Evolutionary conservation across 2,329 filamentous ascomycete genomes (phyloP).

Genomic region (Fusarium incarnatum): DNA sequence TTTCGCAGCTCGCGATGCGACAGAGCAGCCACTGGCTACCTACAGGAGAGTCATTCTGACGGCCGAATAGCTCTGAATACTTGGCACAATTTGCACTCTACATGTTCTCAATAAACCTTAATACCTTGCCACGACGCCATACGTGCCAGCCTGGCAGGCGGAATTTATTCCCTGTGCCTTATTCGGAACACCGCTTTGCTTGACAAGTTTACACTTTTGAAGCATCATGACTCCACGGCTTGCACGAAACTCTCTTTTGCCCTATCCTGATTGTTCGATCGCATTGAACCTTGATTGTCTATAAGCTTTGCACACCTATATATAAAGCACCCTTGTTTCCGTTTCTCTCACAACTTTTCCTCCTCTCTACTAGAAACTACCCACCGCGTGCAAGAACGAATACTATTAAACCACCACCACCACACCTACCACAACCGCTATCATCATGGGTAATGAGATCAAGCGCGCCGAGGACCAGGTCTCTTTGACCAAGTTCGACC

Average conservation of each 20-base stretch:
- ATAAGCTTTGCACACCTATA: too few species aligned
- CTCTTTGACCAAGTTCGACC: not conserved
- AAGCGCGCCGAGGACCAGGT: not conserved
- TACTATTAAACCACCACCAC: too few species aligned
- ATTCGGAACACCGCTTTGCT: not conserved
- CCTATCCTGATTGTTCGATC: accelerated
- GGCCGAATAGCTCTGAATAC: not conserved
- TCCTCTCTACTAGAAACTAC: too few species aligned
- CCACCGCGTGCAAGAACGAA: too few species aligned
- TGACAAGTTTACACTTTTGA: not conserved
- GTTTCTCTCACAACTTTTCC: too few species aligned
- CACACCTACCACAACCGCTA: too few species aligned
- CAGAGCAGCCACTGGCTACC: not conserved
- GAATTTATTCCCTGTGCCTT: not conserved
- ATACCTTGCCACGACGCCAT: accelerated
- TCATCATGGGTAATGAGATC: not conserved
- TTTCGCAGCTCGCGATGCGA: not conserved
- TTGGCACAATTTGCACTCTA: accelerated
- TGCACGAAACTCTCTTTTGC: not conserved
- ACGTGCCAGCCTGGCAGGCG: accelerated
- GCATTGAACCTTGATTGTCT: not conserved
- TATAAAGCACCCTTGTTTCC: too few species aligned
- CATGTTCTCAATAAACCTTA: not conserved
- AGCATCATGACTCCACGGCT: not conserved
- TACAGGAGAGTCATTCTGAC: slow-evolving; percentile 12